These are phyloP conservation scores for Heliosperma pusillum DNA, from an alignment of 148 eudicot species.

Conservation along the genomic window DNA sequence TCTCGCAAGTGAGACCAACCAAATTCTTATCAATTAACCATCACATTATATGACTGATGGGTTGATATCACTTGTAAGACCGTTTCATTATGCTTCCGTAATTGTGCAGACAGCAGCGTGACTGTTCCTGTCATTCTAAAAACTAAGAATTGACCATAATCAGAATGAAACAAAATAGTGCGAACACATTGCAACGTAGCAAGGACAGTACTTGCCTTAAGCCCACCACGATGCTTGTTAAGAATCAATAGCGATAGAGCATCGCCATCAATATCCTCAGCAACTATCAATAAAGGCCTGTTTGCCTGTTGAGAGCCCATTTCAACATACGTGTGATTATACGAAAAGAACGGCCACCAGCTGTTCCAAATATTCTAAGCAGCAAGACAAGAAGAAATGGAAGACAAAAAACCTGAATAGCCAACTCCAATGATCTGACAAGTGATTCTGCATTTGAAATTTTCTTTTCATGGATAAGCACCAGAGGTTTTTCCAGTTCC, in stretches of 20 bases:
- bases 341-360: not conserved
- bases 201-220: constrained; percentile 51
- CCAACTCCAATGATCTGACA: constrained; percentile 71
- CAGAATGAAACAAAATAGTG: too few species aligned
- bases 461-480: constrained; percentile 89
- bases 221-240: constrained; percentile 85
- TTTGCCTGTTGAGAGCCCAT: constrained; percentile 40
- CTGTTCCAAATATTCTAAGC: not conserved
- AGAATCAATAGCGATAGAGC: constrained; percentile 68
- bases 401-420: constrained; percentile 56
- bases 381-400: not conserved
- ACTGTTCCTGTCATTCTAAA: too few species aligned
- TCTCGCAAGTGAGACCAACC: too few species aligned
- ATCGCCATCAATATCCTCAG: constrained; percentile 93
- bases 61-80: too few species aligned
- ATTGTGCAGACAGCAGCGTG: too few species aligned
- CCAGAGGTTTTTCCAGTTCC: constrained; percentile 88
- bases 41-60: too few species aligned
- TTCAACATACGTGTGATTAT: constrained; percentile 18
- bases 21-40: too few species aligned
- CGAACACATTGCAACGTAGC: not conserved
- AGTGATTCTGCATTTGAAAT: constrained; percentile 61
- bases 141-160: too few species aligned
- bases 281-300: constrained; percentile 73
- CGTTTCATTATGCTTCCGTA: too few species aligned